A percentile compares a stretch with the other conserved stretches of the same genome.
Conservation (phyloP, 2,329 filamentous ascomycete genomes). For the Trematosphaeria pertusa region DNA sequence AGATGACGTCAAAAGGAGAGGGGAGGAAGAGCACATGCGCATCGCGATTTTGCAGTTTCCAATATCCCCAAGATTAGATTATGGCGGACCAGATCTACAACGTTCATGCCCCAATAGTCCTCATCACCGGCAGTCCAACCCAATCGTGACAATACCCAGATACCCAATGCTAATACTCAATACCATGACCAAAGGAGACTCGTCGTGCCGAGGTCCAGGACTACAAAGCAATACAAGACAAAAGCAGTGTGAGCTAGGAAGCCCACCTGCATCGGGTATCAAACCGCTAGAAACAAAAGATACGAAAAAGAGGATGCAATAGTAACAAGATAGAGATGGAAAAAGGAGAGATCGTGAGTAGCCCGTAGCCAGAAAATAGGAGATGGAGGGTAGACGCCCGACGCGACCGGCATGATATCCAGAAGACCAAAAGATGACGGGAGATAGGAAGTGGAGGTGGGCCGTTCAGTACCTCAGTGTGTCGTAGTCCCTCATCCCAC, state of each 20-base stretch:
- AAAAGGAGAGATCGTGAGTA: neutral
- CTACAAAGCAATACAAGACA: conserved; percentile 1
- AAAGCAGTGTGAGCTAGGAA: neutral
- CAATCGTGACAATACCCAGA: neutral
- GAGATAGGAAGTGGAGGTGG: neutral
- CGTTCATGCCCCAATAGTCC: too few species aligned
- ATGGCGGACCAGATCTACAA: too few species aligned
- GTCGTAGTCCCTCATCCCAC: conserved; percentile 40
- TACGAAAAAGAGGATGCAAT: conserved; percentile 1
- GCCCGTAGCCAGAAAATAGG: too few species aligned
- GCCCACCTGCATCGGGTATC: conserved; percentile 4
- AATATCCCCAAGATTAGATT: too few species aligned
- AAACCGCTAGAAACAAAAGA: conserved; percentile 6
- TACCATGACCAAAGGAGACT: conserved; percentile 4
- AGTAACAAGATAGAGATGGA: neutral
- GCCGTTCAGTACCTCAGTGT: neutral
- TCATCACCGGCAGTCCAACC: neutral
- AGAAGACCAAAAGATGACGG: neutral
- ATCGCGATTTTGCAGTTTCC: too few species aligned
- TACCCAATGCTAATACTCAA: conserved; percentile 1
- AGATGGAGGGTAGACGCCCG: neutral
- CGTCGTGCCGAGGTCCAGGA: neutral
- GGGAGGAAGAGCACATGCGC: too few species aligned
- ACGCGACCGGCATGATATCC: too few species aligned
- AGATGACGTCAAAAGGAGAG: too few species aligned